phyloP scores from a whole-genome alignment of 495 filamentous ascomycete species.

The Terfezia boudieri region DNA sequence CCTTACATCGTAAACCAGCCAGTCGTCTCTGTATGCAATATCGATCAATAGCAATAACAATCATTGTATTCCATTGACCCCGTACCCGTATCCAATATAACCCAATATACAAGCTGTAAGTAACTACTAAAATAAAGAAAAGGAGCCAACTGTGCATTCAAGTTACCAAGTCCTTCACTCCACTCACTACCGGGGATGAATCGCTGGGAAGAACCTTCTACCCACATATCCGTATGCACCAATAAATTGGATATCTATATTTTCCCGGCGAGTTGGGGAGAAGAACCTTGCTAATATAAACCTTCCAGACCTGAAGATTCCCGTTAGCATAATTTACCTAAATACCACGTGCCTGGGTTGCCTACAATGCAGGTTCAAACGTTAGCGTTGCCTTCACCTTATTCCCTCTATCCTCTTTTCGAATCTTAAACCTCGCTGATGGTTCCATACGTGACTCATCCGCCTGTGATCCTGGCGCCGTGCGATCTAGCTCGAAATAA shows the following conservation, averaged over 20 bases:
- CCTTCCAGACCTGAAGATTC: conserved; percentile 8
- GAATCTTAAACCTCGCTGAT: conserved; percentile 32
- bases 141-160: too few species aligned
- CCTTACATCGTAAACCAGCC: too few species aligned
- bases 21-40: too few species aligned
- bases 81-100: too few species aligned
- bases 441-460: conserved; percentile 4
- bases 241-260: conserved; percentile 13
- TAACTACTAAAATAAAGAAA: too few species aligned
- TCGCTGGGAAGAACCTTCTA: conserved; percentile 13
- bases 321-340: neutral
- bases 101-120: too few species aligned
- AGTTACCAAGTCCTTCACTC: too few species aligned
- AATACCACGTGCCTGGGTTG: neutral
- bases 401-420: conserved; percentile 52
- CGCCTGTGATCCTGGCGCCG: neutral
- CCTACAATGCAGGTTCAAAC: conserved; percentile 75
- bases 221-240: conserved; percentile 16
- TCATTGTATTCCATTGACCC: too few species aligned
- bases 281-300: conserved; percentile 17
- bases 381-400: conserved; percentile 44
- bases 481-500: too few species aligned
- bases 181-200: conserved; percentile 5
- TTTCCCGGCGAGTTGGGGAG: neutral
- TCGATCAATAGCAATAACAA: too few species aligned